Evolutionary conservation across 2,329 filamentous ascomycete genomes (phyloP), one percentile per base, ranked within the genome.

Genomic region (Emergomyces orientalis): DNA sequence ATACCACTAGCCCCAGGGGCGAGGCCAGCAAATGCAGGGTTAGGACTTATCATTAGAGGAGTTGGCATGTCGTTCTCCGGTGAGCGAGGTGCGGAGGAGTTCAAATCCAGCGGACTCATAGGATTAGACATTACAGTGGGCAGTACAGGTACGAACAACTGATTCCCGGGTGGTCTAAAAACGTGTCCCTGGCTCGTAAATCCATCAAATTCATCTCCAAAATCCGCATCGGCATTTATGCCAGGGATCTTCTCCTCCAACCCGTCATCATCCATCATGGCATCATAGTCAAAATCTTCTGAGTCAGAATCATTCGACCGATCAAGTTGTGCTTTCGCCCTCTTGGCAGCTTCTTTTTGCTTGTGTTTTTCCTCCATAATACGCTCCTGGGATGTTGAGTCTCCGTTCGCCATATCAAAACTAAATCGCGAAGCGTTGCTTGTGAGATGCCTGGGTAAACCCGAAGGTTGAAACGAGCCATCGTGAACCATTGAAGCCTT

Each of bases 401-500:
- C 84, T 11, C 79, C 78, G 19, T 80, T 81, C 6, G 78, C 80
- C 68, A 87, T 81, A 65, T 88, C 85, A 67, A 88, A 88, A 67
- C 85, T 87, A 69, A 88, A 88, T 11, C 85, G 77, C 1, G 84
- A 86, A 0, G 84, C 82, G 70, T 81, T 84, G 68, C 84, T 86
- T 63, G 75, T 79, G 62, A 80, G 71, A 67, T 80, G 79, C 63
- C 74, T 78, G 1, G 79, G 79, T 43, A 80, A 64, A 6, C 74
- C 74, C 4, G 73, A 66, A 37, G 70, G 67, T 51, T 69, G 68
- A 49, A 69, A 70, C 14, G 64, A 63, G n/a, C 37, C n/a, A 27
- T 67, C 64, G 39, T 62, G 63, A 19, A 51, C 47, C 17, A 32
- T 60, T 37, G 51, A 22, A 60, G 63, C 45, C 64, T 65, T 27